These are phyloP conservation scores for Paracoccidioides lutzii DNA, from an alignment of 2,329 filamentous ascomycete genomes.

Conservation along the genomic window DNA sequence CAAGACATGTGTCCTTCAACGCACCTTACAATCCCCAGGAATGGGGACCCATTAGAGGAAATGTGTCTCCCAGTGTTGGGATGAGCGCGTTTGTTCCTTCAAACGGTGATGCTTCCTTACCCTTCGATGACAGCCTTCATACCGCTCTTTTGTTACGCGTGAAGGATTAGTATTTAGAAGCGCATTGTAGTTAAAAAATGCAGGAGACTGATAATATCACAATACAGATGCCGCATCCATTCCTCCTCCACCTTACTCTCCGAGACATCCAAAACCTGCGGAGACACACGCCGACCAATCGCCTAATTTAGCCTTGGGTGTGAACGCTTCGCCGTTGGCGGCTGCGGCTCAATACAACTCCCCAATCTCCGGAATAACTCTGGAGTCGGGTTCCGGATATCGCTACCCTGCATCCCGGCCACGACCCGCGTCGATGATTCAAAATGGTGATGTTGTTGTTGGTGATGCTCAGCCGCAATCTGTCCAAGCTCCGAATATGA, in stretches of 20 bases:
- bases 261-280: slow-evolving; percentile 1
- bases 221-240: neutral
- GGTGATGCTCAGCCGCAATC: neutral
- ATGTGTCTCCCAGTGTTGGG: slow-evolving; percentile 13
- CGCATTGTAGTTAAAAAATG: neutral
- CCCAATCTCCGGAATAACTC: neutral
- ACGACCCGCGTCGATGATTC: slow-evolving; percentile 7
- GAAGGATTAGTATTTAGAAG: neutral
- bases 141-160: neutral
- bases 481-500: neutral
- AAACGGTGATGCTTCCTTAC: slow-evolving; percentile 17
- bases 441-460: neutral
- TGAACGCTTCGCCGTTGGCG: neutral
- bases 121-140: slow-evolving; percentile 1
- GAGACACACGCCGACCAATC: neutral
- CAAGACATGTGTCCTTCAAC: slow-evolving; percentile 29
- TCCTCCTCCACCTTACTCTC: slow-evolving; percentile 13
- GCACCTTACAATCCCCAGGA: slow-evolving; percentile 38
- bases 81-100: slow-evolving; percentile 19
- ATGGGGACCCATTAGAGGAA: slow-evolving; percentile 31
- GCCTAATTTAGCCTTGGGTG: neutral
- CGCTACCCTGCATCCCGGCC: slow-evolving; percentile 5
- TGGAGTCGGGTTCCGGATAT: neutral
- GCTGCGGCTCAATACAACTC: neutral
- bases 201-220: neutral